Evolutionary conservation across 345 rosid species (phyloP).

Genomic region (Citrus australasica): DNA sequence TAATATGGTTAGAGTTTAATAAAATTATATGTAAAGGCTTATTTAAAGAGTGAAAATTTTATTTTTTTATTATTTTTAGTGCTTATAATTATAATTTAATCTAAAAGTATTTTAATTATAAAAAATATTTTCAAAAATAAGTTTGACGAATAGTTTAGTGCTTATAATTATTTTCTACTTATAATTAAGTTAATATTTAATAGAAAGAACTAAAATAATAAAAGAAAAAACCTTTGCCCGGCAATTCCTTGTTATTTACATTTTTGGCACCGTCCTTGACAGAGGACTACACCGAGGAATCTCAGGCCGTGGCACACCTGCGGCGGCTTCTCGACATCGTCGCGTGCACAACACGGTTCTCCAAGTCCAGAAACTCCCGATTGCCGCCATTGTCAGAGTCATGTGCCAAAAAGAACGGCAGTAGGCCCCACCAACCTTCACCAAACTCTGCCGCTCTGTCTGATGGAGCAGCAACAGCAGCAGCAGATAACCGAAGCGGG

Average conservation of each 20-base stretch:
- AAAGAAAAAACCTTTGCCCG: neutral
- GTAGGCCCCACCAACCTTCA: neutral
- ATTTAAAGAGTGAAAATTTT: too few relatives aligned
- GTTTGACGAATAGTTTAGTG: too few relatives aligned
- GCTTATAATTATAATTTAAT: too few relatives aligned
- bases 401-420: slow-evolving; percentile 23
- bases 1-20: too few relatives aligned
- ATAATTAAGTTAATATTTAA: too few relatives aligned
- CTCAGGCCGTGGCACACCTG: slow-evolving; percentile 50
- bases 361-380: slow-evolving; percentile 30
- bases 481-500: slow-evolving; percentile 3
- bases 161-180: too few relatives aligned
- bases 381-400: slow-evolving; percentile 30
- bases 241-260: slow-evolving; percentile 11
- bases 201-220: too few relatives aligned
- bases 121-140: too few relatives aligned
- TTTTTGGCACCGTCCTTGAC: slow-evolving; percentile 13
- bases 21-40: too few relatives aligned
- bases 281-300: slow-evolving; percentile 53
- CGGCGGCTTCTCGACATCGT: slow-evolving; percentile 62
- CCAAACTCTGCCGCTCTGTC: neutral
- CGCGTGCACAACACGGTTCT: slow-evolving; percentile 57
- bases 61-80: too few relatives aligned
- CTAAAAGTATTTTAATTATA: too few relatives aligned
- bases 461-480: slow-evolving; percentile 2